These are phyloP conservation scores for Candida vartiovaarae DNA, from an alignment of 805 yeast species.

Conservation along the genomic window DNA sequence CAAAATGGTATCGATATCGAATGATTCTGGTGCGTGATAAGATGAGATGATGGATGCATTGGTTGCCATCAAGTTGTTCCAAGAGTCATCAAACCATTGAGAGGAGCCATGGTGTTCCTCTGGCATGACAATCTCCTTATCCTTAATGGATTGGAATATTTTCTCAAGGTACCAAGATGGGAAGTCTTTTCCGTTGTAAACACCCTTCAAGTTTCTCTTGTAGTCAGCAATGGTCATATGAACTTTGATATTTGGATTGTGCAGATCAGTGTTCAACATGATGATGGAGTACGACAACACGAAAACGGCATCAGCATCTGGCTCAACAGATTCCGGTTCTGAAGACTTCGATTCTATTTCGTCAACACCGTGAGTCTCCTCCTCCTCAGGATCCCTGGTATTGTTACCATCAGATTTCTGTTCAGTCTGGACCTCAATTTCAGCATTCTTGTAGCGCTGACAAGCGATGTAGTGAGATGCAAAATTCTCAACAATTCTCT, in stretches of 20 bases:
- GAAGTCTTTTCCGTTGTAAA: constrained; percentile 69
- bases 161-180: constrained; percentile 79
- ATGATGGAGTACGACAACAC: constrained; percentile 87
- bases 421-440: constrained; percentile 12
- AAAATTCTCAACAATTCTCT: constrained; percentile 81
- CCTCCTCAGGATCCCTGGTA: constrained; percentile 18
- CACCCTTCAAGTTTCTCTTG: constrained; percentile 71
- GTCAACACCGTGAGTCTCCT: background rate
- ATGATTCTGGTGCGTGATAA: constrained; percentile 13
- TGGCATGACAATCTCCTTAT: constrained; percentile 92
- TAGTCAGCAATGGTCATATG: constrained; percentile 88
- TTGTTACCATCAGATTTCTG: constrained; percentile 1
- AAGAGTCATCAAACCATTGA: constrained; percentile 83
- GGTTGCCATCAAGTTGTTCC: constrained; percentile 59
- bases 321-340: constrained; percentile 45
- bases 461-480: constrained; percentile 72
- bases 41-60: constrained; percentile 29
- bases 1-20: constrained; percentile 26
- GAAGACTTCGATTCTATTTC: constrained; percentile 6
- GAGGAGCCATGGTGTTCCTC: constrained; percentile 94
- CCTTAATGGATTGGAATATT: constrained; percentile 73
- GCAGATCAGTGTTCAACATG: constrained; percentile 89
- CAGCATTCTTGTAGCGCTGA: constrained; percentile 33
- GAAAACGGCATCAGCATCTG: constrained; percentile 82
- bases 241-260: constrained; percentile 85